A percentile compares a stretch with the other conserved stretches of the same genome.
Conservation (phyloP, 768 basidiomycete species). For the Sarcodon aspratus region DNA sequence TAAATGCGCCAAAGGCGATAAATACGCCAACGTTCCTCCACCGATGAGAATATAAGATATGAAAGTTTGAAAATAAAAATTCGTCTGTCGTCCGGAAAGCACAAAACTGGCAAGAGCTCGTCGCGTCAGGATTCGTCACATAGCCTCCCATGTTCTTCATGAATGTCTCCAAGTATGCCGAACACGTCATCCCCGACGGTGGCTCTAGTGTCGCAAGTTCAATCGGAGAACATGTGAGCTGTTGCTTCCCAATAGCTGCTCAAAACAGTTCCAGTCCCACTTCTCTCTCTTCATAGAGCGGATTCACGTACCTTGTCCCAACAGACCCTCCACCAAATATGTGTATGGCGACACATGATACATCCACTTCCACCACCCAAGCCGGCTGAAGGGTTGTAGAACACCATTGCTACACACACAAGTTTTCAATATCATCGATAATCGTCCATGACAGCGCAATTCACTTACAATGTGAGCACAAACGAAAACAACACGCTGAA, state of each 20-base stretch:
- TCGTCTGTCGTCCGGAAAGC: constrained; percentile 19
- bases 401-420: constrained; percentile 41
- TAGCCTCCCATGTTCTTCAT: constrained; percentile 43
- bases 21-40: constrained; percentile 49
- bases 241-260: constrained; percentile 28
- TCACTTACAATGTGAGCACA: constrained; percentile 47
- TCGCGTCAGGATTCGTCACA: constrained; percentile 41
- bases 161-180: constrained; percentile 37
- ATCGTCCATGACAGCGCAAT: not conserved
- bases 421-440: not conserved
- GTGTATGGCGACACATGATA: constrained; percentile 42
- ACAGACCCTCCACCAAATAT: constrained; percentile 41
- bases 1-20: constrained; percentile 34
- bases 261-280: not conserved
- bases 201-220: constrained; percentile 47
- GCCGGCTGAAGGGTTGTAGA: constrained; percentile 47
- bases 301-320: constrained; percentile 17
- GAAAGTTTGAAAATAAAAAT: constrained; percentile 18
- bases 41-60: constrained; percentile 21
- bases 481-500: constrained; percentile 53
- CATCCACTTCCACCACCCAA: constrained; percentile 72
- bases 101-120: constrained; percentile 39
- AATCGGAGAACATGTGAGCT: constrained; percentile 33
- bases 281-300: not conserved
- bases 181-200: constrained; percentile 41